phyloP scores from a whole-genome alignment of 306 rosid genomes.

The Vigna reflexopilosa region DNA sequence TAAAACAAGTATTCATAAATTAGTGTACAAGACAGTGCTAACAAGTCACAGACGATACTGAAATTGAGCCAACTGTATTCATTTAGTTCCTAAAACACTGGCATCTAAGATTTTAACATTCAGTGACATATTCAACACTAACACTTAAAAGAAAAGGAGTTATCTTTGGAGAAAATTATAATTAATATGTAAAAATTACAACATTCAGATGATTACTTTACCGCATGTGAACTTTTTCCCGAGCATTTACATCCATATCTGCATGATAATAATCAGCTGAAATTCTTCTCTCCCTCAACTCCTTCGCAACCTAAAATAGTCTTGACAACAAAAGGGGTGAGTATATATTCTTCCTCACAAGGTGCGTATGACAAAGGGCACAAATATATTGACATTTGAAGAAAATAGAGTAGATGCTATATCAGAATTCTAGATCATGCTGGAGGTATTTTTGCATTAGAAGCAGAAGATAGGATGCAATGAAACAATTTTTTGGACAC shows the following conservation, averaged over 20 bases:
- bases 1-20: neutral
- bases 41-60: slow-evolving; percentile 9
- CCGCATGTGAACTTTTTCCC: slow-evolving; percentile 89
- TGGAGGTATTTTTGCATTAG: neutral
- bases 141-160: slow-evolving; percentile 5
- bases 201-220: slow-evolving; percentile 50
- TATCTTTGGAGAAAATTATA: slow-evolving; percentile 5
- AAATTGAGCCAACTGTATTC: too few relatives aligned
- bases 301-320: slow-evolving; percentile 80
- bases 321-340: slow-evolving; percentile 37
- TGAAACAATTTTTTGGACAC: neutral
- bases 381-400: slow-evolving; percentile 12
- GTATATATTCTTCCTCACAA: slow-evolving; percentile 15
- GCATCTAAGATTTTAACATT: slow-evolving; percentile 20
- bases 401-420: neutral
- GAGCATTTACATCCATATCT: slow-evolving; percentile 83
- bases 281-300: slow-evolving; percentile 82
- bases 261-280: slow-evolving; percentile 91
- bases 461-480: slow-evolving; percentile 27
- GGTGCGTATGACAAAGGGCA: slow-evolving; percentile 31
- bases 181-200: slow-evolving; percentile 36
- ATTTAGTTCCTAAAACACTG: slow-evolving; percentile 31
- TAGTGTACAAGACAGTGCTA: slow-evolving; percentile 37
- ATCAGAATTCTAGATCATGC: slow-evolving; percentile 27
- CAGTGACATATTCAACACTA: slow-evolving; percentile 29